A percentile compares a stretch with the other conserved stretches of the same genome.
These are phyloP conservation scores for Fusarium chaquense DNA, from an alignment of 2,329 filamentous ascomycete genomes.

Conservation along the genomic window DNA sequence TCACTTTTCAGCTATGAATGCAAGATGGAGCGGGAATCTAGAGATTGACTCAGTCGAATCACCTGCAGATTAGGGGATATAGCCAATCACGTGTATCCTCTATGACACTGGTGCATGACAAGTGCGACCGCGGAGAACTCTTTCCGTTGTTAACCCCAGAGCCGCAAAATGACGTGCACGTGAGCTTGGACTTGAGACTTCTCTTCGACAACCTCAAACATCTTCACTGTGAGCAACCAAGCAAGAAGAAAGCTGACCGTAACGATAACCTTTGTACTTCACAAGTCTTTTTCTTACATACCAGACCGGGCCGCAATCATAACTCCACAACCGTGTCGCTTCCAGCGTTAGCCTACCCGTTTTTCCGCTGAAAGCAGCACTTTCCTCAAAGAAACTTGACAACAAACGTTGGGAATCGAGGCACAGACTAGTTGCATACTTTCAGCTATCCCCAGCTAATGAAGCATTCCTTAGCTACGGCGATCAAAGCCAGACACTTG, in stretches of 20 bases:
- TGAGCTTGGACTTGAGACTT: neutral
- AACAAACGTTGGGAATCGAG: conserved; percentile 15
- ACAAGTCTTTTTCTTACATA: neutral
- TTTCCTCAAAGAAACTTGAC: neutral
- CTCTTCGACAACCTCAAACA: neutral
- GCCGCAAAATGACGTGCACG: neutral
- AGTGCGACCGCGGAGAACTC: neutral
- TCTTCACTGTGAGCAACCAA: neutral
- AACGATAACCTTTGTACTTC: neutral
- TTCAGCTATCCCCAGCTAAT: neutral
- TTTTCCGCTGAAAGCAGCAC: conserved; percentile 17
- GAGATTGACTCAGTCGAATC: neutral
- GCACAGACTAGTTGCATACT: conserved; percentile 9
- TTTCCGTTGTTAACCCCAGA: neutral
- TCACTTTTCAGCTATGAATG: neutral
- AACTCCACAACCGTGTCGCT: conserved; percentile 14
- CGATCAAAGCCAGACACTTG: conserved; percentile 5
- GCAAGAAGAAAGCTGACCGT: neutral
- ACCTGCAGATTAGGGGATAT: neutral
- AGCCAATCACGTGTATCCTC: neutral
- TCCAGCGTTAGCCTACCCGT: conserved; percentile 12
- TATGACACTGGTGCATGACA: neutral
- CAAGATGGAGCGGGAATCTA: neutral
- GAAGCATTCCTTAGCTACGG: conserved; percentile 8
- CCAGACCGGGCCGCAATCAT: conserved; percentile 4